Base-by-base conservation (phyloP, 129 eudicot species). In the Helianthus annuus region DNA sequence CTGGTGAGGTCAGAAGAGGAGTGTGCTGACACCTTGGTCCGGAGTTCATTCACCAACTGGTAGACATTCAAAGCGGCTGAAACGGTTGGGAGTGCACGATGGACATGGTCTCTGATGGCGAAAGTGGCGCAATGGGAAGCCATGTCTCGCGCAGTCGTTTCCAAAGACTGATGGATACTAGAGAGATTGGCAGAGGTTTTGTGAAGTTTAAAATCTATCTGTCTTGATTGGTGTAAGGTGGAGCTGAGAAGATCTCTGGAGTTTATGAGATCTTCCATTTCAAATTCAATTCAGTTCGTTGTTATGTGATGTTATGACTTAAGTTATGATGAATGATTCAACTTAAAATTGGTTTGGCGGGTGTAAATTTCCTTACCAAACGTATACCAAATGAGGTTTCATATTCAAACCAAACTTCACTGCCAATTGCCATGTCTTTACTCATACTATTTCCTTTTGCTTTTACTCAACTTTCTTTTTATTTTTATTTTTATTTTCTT, bases 341-440 rank as follows among this genome's bases (percentile, higher is more conserved):
- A 64, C 45, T 22, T 52, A 9, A 22, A 15, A 38, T 27, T 51
- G 71, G 65, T 74, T 74, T 36, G 57, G n/a, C 65, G 72, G 29
- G 68, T 63, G 68, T 63, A 7, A 78, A 40, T 51, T 52, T 59
- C 68, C 70, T 14, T 34, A 70, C 79, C 76, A 53, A 54, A 68
- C 72, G 60, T 0, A 19, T 19, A 19, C 22, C 22, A 19, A 19
- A 19, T 19, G 22, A 19, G 22, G 51, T 40, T 62, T 68, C 40
- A 70, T 68, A 79, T 82, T 86, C 92, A 66, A 83, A 90, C 96
- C 96, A 83, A 84, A 89, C 87, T 80, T 78, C 66, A 75, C 89
- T 84, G 87, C 63, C 81, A 51, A 38, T 77, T 71, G 72, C 72
- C 15, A 78, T 70, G 72, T 15, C 82, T 78, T 78, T 78, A 78